Base-by-base conservation (phyloP, 1,284 basidiomycete species). In the Apiotrichum veenhuisii region DNA sequence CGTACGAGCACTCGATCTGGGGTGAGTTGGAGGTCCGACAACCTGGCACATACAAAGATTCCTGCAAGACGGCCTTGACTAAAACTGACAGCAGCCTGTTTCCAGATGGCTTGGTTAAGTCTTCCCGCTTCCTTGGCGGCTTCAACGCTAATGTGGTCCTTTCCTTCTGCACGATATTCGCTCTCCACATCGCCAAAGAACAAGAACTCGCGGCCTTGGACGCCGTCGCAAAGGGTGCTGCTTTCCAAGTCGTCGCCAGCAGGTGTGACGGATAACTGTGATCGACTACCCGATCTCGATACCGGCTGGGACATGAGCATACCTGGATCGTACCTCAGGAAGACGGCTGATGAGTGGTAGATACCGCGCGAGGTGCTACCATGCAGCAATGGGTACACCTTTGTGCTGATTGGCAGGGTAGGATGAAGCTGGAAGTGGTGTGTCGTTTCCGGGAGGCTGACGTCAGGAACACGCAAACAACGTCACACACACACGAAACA, bases 1-100 rank as follows among this genome's bases (percentile, higher is more conserved):
- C 68, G 44, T 77, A 77, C 1, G 74, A 76, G 64, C 76, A 77
- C 68, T 77, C 76, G 46, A 77, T 73, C 75, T 77, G 59, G 11
- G 15, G 26, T 7, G 11, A 26, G 22, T 34, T 30, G n/a, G n/a
- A 49, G 10, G 26, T 18, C 20, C 1, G 25, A 11, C 23, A 9
- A 20, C 11, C 26, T 26, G 15, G 23, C 1, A 71, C 75, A 64
- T 58, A 77, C 75, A 63, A 77, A 77, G 9, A 77, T 59, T 0
- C 64, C 73, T 5, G 64, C 63, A 20, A 77, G 57, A 5, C 61
- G 62, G 5, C 72, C 73, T 18, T 64, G 46, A 15, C 56, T 52
- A 57, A 67, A 72, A 26, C 63, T 65, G 18, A 54, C 49, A 1
- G 73, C 73, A 2, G 76, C 76, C 43, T 70, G 67, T 41, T 59